A percentile compares a stretch with the other conserved stretches of the same genome.
These are phyloP conservation scores for Lagenaria siceraria DNA, from an alignment of 306 rosid genomes.

Conservation along the genomic window DNA sequence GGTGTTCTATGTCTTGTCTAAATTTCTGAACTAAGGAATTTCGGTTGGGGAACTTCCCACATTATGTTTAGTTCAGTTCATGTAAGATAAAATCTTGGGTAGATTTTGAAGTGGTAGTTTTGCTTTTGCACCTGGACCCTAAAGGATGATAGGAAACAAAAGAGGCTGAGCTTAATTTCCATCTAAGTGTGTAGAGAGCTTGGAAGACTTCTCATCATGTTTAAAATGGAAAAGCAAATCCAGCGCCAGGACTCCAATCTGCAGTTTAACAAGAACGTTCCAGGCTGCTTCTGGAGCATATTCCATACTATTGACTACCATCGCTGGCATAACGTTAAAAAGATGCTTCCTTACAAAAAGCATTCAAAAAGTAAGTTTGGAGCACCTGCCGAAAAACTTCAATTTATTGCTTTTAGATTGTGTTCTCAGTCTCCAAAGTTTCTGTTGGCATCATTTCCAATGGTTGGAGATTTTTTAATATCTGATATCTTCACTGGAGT, in stretches of 20 bases:
- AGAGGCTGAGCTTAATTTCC: conserved; percentile 3
- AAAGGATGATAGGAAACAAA: conserved; percentile 3
- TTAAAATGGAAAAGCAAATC: conserved; percentile 44
- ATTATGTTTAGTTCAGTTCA: background rate
- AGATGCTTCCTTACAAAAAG: conserved; percentile 33
- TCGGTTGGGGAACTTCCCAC: background rate
- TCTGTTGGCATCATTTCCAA: background rate
- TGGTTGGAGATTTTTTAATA: background rate
- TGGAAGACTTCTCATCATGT: conserved; percentile 1
- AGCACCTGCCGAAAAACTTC: conserved; percentile 27
- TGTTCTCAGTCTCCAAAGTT: background rate
- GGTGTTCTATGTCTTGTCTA: background rate
- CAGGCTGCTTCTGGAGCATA: conserved; percentile 67
- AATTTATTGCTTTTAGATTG: background rate
- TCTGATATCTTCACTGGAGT: background rate
- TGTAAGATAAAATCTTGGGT: background rate
- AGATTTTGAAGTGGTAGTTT: background rate
- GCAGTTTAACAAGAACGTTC: conserved; percentile 24
- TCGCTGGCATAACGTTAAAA: conserved; percentile 55
- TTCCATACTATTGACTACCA: conserved; percentile 49
- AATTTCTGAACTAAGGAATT: background rate
- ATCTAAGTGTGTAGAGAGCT: background rate
- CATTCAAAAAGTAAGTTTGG: conserved; percentile 26
- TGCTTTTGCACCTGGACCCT: background rate
- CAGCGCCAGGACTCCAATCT: conserved; percentile 23